Percentiles rank a stretch among this genome's conserved stretches.
phyloP scores from a whole-genome alignment of 768 basidiomycete species.

The Agaricus bisporus region DNA sequence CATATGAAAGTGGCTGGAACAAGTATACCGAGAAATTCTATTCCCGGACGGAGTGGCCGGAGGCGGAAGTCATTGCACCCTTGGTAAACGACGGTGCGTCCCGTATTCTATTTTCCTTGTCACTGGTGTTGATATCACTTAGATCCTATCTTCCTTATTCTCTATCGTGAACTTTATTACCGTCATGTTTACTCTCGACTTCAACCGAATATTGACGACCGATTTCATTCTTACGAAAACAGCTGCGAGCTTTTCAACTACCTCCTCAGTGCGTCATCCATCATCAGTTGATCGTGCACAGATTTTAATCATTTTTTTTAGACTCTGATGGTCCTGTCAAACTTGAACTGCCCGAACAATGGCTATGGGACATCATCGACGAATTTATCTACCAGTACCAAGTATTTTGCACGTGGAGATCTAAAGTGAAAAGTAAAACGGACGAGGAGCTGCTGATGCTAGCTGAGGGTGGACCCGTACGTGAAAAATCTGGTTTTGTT shows the following conservation, averaged over 20 bases:
- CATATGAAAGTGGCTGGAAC: conserved; percentile 98
- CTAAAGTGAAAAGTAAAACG: conserved; percentile 76
- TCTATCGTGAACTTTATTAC: conserved; percentile 95
- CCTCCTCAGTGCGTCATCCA: conserved; percentile 66
- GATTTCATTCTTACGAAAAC: conserved; percentile 97
- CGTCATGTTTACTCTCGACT: conserved; percentile 95
- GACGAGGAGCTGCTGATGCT: conserved; percentile 87
- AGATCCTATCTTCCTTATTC: conserved; percentile 94
- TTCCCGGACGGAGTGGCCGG: conserved; percentile 92
- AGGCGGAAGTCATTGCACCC: conserved; percentile 92
- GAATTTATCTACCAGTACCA: conserved; percentile 99
- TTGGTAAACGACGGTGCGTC: conserved; percentile 84
- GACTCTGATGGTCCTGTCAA: conserved; percentile 92
- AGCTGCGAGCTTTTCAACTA: conserved; percentile 99
- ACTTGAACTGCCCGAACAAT: conserved; percentile 94
- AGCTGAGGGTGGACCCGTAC: conserved; percentile 61
- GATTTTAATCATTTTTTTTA: conserved; percentile 21
- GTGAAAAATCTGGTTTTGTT: conserved; percentile 19
- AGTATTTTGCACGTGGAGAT: conserved; percentile 89
- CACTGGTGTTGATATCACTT: not conserved
- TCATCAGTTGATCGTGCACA: not conserved
- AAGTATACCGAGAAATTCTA: conserved; percentile 96
- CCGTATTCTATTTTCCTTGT: not conserved
- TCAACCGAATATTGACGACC: conserved; percentile 93
- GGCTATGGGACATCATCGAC: conserved; percentile 98